Percentiles rank a stretch among this genome's conserved stretches.
phyloP scores from a whole-genome alignment of 768 basidiomycete species.

The Termitomyces heimii region DNA sequence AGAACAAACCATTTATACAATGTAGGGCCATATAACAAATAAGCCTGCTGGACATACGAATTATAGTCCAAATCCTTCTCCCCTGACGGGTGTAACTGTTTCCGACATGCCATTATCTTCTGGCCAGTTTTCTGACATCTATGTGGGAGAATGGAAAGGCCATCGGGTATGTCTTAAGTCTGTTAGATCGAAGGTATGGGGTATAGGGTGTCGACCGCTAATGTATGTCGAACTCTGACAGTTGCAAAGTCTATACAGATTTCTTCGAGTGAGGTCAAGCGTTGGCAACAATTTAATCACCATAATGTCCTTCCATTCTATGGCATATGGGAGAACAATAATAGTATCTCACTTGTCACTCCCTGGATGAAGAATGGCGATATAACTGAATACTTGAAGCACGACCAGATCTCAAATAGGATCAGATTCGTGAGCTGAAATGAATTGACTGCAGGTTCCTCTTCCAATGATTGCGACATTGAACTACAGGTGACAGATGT shows the following conservation, averaged over 20 bases:
- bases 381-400: background rate
- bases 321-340: background rate
- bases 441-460: background rate
- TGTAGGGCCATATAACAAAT: background rate
- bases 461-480: background rate
- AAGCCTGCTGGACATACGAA: background rate
- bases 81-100: background rate
- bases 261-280: background rate
- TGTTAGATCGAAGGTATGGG: background rate
- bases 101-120: background rate
- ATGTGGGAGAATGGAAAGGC: background rate
- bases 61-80: background rate
- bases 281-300: background rate
- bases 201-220: background rate
- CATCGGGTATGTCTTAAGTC: background rate
- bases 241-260: background rate
- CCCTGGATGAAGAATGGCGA: background rate
- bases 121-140: background rate
- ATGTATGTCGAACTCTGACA: background rate
- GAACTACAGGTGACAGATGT: background rate
- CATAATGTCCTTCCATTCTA: slow-evolving; percentile 2
- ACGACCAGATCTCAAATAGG: background rate
- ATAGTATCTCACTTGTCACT: background rate
- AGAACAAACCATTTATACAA: background rate
- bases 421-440: background rate